Evolutionary conservation across 2,329 filamentous ascomycete genomes (phyloP).

Genomic region (Fusarium redolens): DNA sequence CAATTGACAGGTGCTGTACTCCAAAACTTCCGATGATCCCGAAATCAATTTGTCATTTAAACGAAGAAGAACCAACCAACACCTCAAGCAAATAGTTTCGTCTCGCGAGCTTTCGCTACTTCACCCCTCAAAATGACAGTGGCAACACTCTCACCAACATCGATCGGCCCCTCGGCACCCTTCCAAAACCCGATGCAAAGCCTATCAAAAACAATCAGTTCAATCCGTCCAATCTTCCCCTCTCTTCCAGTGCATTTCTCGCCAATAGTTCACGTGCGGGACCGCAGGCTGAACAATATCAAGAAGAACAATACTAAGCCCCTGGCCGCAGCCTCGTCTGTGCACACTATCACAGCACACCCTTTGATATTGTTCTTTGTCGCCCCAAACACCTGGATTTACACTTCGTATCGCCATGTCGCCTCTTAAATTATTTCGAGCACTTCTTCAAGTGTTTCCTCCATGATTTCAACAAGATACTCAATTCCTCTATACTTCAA

Average conservation of each 20-base stretch:
- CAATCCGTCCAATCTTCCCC: background rate
- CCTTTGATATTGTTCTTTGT: constrained; percentile 41
- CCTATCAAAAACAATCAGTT: background rate
- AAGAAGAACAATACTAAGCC: constrained; percentile 37
- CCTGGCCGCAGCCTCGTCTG: constrained; percentile 20
- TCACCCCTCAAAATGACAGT: background rate
- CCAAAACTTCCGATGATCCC: background rate
- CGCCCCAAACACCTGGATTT: background rate
- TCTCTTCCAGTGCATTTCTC: background rate
- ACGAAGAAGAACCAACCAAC: background rate
- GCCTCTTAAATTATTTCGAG: background rate
- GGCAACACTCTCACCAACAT: constrained; percentile 1
- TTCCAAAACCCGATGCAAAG: background rate
- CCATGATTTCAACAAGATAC: background rate
- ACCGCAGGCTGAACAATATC: constrained; percentile 24
- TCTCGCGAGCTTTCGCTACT: background rate
- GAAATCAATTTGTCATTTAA: background rate
- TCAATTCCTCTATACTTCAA: background rate
- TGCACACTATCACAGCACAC: constrained; percentile 23
- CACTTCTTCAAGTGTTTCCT: background rate
- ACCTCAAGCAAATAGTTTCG: background rate
- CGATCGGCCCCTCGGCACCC: background rate
- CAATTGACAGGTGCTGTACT: background rate
- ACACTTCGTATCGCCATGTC: constrained; percentile 2
- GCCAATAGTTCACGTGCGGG: background rate